Percentiles rank a stretch among this genome's conserved stretches.
Evolutionary conservation across 2,329 filamentous ascomycete species (phyloP).

Genomic region (Rutstroemia sydowiana): DNA sequence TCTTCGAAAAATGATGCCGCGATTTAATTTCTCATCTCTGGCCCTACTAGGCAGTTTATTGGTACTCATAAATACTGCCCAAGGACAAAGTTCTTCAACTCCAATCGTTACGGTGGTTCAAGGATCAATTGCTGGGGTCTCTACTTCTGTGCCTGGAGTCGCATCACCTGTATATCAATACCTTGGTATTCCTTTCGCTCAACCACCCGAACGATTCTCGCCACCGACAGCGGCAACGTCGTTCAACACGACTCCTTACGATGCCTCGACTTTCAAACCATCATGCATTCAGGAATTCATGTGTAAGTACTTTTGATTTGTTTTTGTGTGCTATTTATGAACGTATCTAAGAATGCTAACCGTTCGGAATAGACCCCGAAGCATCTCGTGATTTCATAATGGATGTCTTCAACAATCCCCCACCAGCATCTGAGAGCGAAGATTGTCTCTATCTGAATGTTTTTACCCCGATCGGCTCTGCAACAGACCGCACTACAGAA

Average conservation of each 20-base stretch:
- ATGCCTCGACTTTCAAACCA: not conserved
- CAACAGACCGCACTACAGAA: not conserved
- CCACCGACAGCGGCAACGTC: slow-evolving; percentile 40
- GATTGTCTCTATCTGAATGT: slow-evolving; percentile 59
- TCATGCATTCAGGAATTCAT: slow-evolving; percentile 6
- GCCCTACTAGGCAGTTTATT: not conserved
- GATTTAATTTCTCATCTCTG: not conserved
- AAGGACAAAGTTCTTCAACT: not conserved
- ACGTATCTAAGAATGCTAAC: not conserved
- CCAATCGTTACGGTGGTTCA: not conserved
- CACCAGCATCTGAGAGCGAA: slow-evolving; percentile 33
- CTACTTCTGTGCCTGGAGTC: not conserved
- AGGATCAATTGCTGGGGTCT: not conserved
- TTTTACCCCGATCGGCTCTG: slow-evolving; percentile 39
- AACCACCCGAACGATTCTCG: slow-evolving; percentile 61
- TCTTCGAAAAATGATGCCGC: no score
- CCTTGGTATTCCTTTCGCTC: slow-evolving; percentile 64
- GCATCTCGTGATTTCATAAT: not conserved
- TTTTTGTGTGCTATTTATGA: no score
- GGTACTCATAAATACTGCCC: not conserved
- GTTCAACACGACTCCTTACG: not conserved
- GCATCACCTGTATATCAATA: slow-evolving; percentile 38
- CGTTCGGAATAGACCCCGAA: not conserved
- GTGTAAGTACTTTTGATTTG: not conserved
- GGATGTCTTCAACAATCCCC: not conserved